Base-by-base conservation (phyloP, 345 rosid genomes). In the Euphorbia lathyris region DNA sequence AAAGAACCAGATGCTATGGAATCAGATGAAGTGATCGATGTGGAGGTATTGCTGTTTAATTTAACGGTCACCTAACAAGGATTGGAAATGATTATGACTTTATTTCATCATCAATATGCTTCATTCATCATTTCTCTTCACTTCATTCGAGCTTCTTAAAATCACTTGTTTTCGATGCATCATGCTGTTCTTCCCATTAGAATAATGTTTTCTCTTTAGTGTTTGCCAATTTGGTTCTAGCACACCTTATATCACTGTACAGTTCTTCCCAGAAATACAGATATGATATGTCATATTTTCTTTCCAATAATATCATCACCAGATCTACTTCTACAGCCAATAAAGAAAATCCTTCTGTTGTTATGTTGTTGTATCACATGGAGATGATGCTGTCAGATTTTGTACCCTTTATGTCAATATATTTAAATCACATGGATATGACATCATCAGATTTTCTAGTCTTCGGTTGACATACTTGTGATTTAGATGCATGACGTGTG, bases 1-100 rank as follows among this genome's bases (percentile, higher is more conserved):
- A 94, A 87, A 81, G 84, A 82, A 29, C 67, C 50, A 47, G 82
- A 82, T 69, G 82, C 86, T 65, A 94, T 94, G 97, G 93, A 91
- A 52, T 77, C 83, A 36, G 97, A 90, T 63, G 88, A 79, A 66
- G 58, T 51, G 50, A 77, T 78, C 69, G 85, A 76, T 51, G 76
- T 73, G 64, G 86, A 86, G 98, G 98, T 93, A 87, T 26, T 50
- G 17, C 16, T 56, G 2, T 65, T 58, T 5, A 38, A n/a, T n/a
- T n/a, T n/a, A 40, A 64, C 30, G 17, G 3, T 26, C 1, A 4
- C 30, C 12, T 7, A 58, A 40, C 2, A 23, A 29, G 38, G 34
- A 10, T 45, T 72, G 45, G 66, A 65, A 50, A 58, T 23, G 29
- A 1, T 42, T n/a, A 45, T 30, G 23, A 14, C 53, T 51, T 52